phyloP scores from a whole-genome alignment of 495 filamentous ascomycete species.

The Trichoderma virens region DNA sequence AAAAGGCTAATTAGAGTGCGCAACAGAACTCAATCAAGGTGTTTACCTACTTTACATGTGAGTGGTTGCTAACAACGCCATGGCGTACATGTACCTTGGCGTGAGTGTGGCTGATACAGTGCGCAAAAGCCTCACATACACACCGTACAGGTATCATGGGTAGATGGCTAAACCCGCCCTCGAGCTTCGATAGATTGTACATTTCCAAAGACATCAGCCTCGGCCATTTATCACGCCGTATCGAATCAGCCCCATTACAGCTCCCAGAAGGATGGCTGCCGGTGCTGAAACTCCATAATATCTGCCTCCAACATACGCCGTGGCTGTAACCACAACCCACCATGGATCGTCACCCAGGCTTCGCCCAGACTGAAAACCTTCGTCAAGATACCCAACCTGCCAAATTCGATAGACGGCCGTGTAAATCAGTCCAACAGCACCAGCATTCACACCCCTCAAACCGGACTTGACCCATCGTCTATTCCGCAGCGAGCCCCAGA shows the following conservation, averaged over 20 bases:
- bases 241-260: constrained; percentile 54
- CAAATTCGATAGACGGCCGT: constrained; percentile 79
- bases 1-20: no score
- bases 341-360: constrained; percentile 61
- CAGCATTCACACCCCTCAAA: constrained; percentile 65
- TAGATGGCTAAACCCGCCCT: no score
- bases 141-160: no score
- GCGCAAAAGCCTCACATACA: no score
- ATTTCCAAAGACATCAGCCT: no score
- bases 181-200: no score
- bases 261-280: constrained; percentile 56
- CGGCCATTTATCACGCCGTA: constrained; percentile 43
- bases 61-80: no score
- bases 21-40: no score
- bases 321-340: constrained; percentile 63
- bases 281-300: constrained; percentile 57
- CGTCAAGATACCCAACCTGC: constrained; percentile 63
- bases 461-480: constrained; percentile 46
- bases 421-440: constrained; percentile 71
- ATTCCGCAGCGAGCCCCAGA: constrained; percentile 57
- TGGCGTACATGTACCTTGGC: no score
- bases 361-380: constrained; percentile 42
- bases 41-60: no score
- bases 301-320: constrained; percentile 51
- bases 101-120: no score